These are phyloP conservation scores for Saussurea involucrata DNA, from an alignment of 129 eudicot genomes.

Conservation along the genomic window DNA sequence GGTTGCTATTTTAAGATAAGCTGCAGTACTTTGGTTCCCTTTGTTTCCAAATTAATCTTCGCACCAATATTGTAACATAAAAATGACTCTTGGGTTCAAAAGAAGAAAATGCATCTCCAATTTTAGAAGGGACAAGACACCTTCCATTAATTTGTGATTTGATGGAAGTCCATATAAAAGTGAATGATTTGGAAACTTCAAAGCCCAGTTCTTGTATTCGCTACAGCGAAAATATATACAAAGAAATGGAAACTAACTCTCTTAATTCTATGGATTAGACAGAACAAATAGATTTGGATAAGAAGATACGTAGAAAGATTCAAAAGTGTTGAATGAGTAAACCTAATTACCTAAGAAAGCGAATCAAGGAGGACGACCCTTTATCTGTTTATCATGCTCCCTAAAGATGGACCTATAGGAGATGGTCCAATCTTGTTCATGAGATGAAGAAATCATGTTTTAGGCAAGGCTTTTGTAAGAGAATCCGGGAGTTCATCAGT, in stretches of 20 bases:
- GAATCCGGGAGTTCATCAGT: too few species aligned
- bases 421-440: too few species aligned
- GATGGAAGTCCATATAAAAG: background rate
- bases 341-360: too few species aligned
- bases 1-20: background rate
- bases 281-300: background rate
- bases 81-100: background rate
- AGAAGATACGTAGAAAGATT: background rate
- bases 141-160: background rate
- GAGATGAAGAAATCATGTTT: too few species aligned
- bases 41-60: background rate
- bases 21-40: background rate
- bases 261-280: background rate
- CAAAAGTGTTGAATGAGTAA: background rate
- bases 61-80: background rate
- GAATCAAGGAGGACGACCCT: background rate
- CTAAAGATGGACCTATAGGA: too few species aligned
- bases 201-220: background rate
- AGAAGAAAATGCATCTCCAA: background rate
- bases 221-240: background rate
- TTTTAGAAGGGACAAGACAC: background rate
- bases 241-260: background rate
- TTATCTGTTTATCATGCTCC: too few species aligned
- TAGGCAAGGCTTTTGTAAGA: too few species aligned
- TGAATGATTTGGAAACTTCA: background rate